Base-by-base conservation (phyloP, 1,284 basidiomycete genomes). In the Fomitopsis betulina region DNA sequence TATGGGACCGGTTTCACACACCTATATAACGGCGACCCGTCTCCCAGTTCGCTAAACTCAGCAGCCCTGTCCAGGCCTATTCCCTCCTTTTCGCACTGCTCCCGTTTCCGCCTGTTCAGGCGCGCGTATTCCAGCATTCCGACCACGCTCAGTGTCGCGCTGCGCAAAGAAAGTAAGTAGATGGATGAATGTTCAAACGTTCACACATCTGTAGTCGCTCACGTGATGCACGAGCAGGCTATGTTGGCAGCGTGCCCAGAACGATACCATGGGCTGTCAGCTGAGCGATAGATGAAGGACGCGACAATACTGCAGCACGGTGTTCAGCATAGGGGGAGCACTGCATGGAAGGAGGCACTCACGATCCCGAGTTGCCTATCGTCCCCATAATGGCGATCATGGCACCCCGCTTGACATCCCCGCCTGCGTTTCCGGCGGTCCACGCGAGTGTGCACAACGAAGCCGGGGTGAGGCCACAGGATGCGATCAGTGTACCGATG, bases 371-470 rank as follows among this genome's bases (percentile, higher is more conserved):
- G 62, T 89, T 85, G 9, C 85, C 86, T 10, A 87, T 79, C 12
- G 79, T 80, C 58, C 89, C 86, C 66, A 87, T 83, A 76, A 86
- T 79, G 0, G 83, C 86, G 1, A 86, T 76, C 0, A 82, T 83
- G 1, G 84, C 77, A 0, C 85, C 86, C 2, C 86, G 78, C 68
- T 88, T 88, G 1, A 85, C 87, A 64, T 88, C 86, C 5, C 82
- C 83, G 3, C 82, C 83, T 17, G 87, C 80, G 61, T 89, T 89
- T 68, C 87, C 85, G 12, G 81, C 76, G 0, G 85, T 83, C 82
- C 86, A 86, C 55, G 81, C 82, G 12, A 85, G 68, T 32, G 86
- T 72, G 19, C 85, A 71, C 1, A 85, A 79, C 63, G 84, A 85
- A 19, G 79, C 83, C 0, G 82, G 80, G 67, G 84, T 89, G 6